These are phyloP conservation scores for Yamadazyma mexicana DNA, from an alignment of 1,139 yeast genomes.

Conservation along the genomic window DNA sequence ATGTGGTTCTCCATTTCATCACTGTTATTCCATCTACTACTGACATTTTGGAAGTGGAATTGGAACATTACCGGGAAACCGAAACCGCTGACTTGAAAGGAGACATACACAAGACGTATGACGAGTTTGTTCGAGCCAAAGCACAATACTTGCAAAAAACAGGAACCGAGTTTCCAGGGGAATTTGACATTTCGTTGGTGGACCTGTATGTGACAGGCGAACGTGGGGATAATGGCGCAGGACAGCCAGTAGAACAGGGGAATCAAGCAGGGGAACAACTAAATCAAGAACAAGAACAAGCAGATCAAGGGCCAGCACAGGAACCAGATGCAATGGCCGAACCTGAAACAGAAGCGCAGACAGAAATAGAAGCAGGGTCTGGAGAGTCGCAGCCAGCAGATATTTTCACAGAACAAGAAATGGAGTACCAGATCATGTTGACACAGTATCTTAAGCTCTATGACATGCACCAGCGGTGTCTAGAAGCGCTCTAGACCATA, in stretches of 20 bases:
- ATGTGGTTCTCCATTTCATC: conserved; percentile 19
- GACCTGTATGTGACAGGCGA: background rate
- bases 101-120: conserved; percentile 10
- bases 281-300: background rate
- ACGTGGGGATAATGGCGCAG: background rate
- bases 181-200: conserved; percentile 2
- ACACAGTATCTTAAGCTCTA: conserved; percentile 10
- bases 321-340: too few species aligned
- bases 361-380: background rate
- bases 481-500: background rate
- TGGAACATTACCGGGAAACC: conserved; percentile 19
- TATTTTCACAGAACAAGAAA: conserved; percentile 1
- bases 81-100: conserved; percentile 22
- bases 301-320: background rate
- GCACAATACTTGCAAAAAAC: background rate
- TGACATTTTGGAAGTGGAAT: conserved; percentile 13
- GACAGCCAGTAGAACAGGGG: background rate
- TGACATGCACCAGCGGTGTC: conserved; percentile 5
- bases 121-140: conserved; percentile 3
- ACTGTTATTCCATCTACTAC: conserved; percentile 24
- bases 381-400: background rate
- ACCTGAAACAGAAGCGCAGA: conserved; percentile 1
- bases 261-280: too few species aligned
- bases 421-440: conserved; percentile 10
- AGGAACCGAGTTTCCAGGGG: conserved; percentile 3